These are phyloP conservation scores for Rhinocladiella mackenziei DNA, from an alignment of 2,329 filamentous ascomycete species.

Conservation along the genomic window DNA sequence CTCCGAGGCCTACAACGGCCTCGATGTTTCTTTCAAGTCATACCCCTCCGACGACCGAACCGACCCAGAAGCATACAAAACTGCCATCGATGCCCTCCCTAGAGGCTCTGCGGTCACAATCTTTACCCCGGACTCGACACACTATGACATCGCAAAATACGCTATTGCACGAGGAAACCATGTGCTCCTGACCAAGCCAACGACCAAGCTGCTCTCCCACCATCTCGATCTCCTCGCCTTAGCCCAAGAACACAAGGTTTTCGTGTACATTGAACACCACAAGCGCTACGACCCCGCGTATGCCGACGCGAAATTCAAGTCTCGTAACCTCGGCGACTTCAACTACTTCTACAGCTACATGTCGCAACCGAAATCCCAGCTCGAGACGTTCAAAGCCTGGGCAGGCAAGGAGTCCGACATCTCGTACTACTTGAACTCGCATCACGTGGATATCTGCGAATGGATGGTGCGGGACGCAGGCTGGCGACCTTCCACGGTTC, in stretches of 20 bases:
- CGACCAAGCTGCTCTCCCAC: constrained; percentile 76
- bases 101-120: constrained; percentile 89
- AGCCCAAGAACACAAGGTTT: constrained; percentile 70
- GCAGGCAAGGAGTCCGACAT: constrained; percentile 89
- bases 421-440: constrained; percentile 91
- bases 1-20: constrained; percentile 76
- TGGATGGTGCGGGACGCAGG: constrained; percentile 81
- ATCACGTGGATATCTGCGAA: constrained; percentile 90
- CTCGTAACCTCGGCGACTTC: constrained; percentile 81
- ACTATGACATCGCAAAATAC: constrained; percentile 87
- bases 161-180: constrained; percentile 84
- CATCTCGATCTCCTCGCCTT: constrained; percentile 72
- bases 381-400: constrained; percentile 94
- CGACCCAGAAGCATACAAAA: constrained; percentile 80
- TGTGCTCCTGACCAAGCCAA: constrained; percentile 90
- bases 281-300: constrained; percentile 95
- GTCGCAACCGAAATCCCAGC: constrained; percentile 85
- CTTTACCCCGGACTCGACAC: constrained; percentile 90
- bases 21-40: constrained; percentile 81
- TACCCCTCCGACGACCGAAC: constrained; percentile 69
- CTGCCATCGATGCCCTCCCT: constrained; percentile 73
- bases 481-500: constrained; percentile 74
- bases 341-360: constrained; percentile 99
- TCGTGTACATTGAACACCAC: constrained; percentile 93
- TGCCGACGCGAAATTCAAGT: constrained; percentile 66